Evolutionary conservation across 2,329 filamentous ascomycete genomes (phyloP), one percentile per base, ranked within the genome.

Genomic region (Epichloe amarillans): DNA sequence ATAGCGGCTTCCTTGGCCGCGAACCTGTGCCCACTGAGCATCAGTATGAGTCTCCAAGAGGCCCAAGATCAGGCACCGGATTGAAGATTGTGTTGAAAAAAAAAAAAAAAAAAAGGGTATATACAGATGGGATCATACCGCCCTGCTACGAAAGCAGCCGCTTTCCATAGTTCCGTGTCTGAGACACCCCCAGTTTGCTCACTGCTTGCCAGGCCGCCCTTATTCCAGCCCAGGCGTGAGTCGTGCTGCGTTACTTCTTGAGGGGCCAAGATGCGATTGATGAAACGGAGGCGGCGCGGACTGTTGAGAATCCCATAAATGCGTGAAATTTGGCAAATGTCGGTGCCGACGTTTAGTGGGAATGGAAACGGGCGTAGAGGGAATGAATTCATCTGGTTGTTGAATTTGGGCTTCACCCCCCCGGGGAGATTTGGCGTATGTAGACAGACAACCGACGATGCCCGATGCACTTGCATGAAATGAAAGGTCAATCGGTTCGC

Each of bases 1-100:
- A 86, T 81, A 49, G 75, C 76, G 1, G 85, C 86, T 65, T 88
- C 86, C 62, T 88, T 88, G 7, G 83, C 84, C 1, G 85, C 84
- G 61, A 83, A 85, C 49, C 80, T 78, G 46, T 8, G 12, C 23
- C 21, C n/a, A 37, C 30, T 30, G 10, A 30, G 30, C 30, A 30
- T 30, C 30, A 30, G 30, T 30, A 30, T 4, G 30, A 30, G 30
- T 30, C 30, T 30, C 30, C 30, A 30, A 10, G 30, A 11, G 30
- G 30, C 30, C 30, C 30, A 11, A 30, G 11, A 30, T 30, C 8
- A 4, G 30, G 30, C 30, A 3, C 11, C 7, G 4, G 15, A 26
- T 26, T 26, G 26, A 30, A 3, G 8, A 8, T 26, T 26, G 38
- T 21, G 19, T 21, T 19, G 36, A 33, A 36, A 6, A 23, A 23